Evolutionary conservation across 208 protist species (phyloP), one percentile per base, ranked within the genome.

Genomic region (Phytomonas serpens): DNA sequence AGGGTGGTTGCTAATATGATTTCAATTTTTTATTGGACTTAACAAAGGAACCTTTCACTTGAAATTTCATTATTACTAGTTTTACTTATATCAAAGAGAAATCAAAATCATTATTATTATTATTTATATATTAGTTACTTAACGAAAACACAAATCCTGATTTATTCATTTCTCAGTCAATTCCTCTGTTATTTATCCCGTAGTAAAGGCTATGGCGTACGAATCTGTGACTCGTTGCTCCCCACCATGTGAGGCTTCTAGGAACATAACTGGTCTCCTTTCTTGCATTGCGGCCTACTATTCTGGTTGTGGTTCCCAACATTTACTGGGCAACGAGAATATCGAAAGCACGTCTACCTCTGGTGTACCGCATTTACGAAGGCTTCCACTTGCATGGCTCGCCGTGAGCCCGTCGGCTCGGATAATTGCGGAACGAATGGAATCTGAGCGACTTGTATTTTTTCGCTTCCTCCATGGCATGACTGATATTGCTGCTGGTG

Each of bases 351-450:
- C 66, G 40, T 51, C 77, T 38, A 63, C 65, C 65, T 37, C 73
- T 76, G 33, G 23, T 33, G 4, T 67, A 78, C 47, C 47, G 19
- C 47, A 57, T 27, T 57, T 27, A 7, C 38, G 70, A 47, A 76
- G 83, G 11, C 77, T 79, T 16, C 77, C 84, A 0, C 78, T 85
- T 0, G 84, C 84, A 14, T 85, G 76, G 73, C 57, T 77, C 19
- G 76, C 84, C 64, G 52, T 69, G 40, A 67, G 72, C n/a, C 84
- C 84, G 3, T 65, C 73, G 4, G 75, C 84, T 23, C 77, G 84
- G 23, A 36, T 86, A n/a, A 72, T 74, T 14, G 75, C 74, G n/a
- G 84, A 88, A 72, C 73, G 19, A 79, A 74, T 77, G 31, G 76
- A 62, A 73, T 37, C 77, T 51, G 63, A 84, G 69, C 75, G 71